phyloP scores from a whole-genome alignment of 139 green algal genomes.

The Micromonas pusilla region DNA sequence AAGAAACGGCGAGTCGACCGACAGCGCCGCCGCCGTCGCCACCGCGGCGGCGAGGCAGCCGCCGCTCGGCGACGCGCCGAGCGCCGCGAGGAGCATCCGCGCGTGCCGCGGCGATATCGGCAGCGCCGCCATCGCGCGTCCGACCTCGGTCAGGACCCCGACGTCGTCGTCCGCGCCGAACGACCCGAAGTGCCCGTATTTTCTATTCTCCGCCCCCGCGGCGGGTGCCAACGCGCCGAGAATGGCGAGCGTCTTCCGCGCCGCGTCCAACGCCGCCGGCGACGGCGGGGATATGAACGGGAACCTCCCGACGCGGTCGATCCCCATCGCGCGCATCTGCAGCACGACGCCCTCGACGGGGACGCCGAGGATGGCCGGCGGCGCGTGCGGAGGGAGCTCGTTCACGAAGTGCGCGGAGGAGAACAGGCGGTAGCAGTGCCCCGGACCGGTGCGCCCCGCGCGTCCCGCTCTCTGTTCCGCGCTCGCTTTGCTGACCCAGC shows the following conservation, averaged over 20 bases:
- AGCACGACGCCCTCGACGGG: constrained; percentile 84
- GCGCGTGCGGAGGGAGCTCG: constrained; percentile 65
- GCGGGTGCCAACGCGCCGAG: background rate
- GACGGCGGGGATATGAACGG: constrained; percentile 21
- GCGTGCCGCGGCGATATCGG: constrained; percentile 81
- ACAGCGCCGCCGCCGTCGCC: constrained; percentile 72
- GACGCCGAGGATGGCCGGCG: constrained; percentile 77
- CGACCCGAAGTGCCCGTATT: background rate
- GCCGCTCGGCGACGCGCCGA: background rate
- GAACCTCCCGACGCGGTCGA: constrained; percentile 66
- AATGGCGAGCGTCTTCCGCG: constrained; percentile 8
- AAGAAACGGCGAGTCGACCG: constrained; percentile 70
- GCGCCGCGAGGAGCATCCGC: constrained; percentile 83
- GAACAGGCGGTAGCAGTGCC: constrained; percentile 91
- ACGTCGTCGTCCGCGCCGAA: background rate
- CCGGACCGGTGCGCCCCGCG: constrained; percentile 83
- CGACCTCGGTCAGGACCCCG: constrained; percentile 60
- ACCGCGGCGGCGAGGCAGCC: constrained; percentile 61
- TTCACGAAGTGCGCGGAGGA: constrained; percentile 81
- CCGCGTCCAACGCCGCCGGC: background rate
- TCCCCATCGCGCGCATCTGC: constrained; percentile 81
- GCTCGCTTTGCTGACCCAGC: constrained; percentile 45
- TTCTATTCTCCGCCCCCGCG: background rate
- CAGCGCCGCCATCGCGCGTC: constrained; percentile 69
- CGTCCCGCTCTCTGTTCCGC: constrained; percentile 77